A percentile compares a stretch with the other conserved stretches of the same genome.
Conservation (phyloP, 345 rosid species). For the Gossypium ekmanianum region DNA sequence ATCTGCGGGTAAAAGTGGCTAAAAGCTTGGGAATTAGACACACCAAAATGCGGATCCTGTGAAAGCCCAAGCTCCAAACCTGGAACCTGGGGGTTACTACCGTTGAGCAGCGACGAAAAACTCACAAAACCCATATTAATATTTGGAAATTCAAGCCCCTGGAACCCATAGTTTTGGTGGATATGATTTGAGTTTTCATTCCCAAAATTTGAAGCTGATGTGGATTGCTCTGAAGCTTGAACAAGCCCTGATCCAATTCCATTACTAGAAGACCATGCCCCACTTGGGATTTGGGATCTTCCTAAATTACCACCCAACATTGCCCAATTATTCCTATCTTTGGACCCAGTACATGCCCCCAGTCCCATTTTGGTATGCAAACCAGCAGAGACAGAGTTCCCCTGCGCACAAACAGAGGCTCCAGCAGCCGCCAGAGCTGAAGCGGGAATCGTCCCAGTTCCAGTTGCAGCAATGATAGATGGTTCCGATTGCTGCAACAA, state of each 20-base stretch:
- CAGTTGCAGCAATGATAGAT: constrained; percentile 64
- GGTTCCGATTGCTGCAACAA: constrained; percentile 61
- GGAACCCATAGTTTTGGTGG: constrained; percentile 40
- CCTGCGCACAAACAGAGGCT: constrained; percentile 49
- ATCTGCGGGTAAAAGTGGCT: constrained; percentile 58
- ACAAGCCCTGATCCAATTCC: constrained; percentile 45
- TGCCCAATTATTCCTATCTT: constrained; percentile 37
- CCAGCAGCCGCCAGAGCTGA: constrained; percentile 46
- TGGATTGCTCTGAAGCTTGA: constrained; percentile 33
- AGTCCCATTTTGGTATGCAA: constrained; percentile 35
- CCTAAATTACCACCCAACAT: constrained; percentile 37
- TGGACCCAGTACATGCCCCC: constrained; percentile 14
- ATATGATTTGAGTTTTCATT: constrained; percentile 29
- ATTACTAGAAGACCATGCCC: constrained; percentile 39
- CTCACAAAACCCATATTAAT: constrained; percentile 51
- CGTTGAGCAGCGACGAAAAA: constrained; percentile 48
- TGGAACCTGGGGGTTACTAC: constrained; percentile 40
- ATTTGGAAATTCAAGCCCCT: constrained; percentile 48
- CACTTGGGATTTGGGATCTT: constrained; percentile 31
- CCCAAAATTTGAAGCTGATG: constrained; percentile 35
- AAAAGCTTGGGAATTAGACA: constrained; percentile 45
- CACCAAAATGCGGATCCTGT: constrained; percentile 54
- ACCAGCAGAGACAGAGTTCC: constrained; percentile 40
- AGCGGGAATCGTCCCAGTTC: constrained; percentile 65
- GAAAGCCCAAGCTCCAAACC: constrained; percentile 65